Conservation (phyloP, 1,284 basidiomycete species). For the Pseudozyma thailandica region DNA sequence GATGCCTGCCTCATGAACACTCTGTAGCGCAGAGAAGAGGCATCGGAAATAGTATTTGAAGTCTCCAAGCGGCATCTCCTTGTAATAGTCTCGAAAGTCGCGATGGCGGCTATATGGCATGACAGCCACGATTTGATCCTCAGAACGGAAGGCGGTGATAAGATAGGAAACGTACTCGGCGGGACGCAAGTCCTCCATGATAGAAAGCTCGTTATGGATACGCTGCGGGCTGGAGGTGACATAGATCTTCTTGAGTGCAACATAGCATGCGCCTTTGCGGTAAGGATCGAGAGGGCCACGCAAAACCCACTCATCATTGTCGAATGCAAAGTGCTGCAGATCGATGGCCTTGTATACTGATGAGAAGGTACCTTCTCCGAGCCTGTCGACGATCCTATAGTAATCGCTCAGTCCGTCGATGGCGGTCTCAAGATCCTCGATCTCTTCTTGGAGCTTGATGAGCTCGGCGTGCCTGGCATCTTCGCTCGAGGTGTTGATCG, state of each 20-base stretch:
- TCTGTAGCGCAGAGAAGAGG: constrained; percentile 87
- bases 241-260: constrained; percentile 96
- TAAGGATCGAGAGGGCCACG: constrained; percentile 39
- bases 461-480: constrained; percentile 35
- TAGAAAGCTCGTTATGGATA: constrained; percentile 93
- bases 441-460: constrained; percentile 60
- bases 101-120: constrained; percentile 94
- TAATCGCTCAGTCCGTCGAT: constrained; percentile 74
- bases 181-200: constrained; percentile 78
- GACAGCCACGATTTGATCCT: constrained; percentile 92
- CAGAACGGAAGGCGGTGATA: constrained; percentile 89
- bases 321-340: constrained; percentile 78
- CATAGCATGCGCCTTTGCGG: constrained; percentile 73
- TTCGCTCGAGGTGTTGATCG: constrained; percentile 36
- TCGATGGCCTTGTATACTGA: constrained; percentile 98
- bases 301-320: constrained; percentile 80
- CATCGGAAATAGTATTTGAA: constrained; percentile 90
- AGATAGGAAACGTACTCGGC: constrained; percentile 74
- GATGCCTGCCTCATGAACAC: constrained; percentile 86
- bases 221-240: constrained; percentile 92
- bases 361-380: constrained; percentile 96
- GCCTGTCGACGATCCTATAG: constrained; percentile 86
- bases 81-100: constrained; percentile 90
- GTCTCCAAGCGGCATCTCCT: constrained; percentile 76
- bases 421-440: constrained; percentile 77